Conservation (phyloP, 164 flowering plant genomes). For the Magnolia sinica region DNA sequence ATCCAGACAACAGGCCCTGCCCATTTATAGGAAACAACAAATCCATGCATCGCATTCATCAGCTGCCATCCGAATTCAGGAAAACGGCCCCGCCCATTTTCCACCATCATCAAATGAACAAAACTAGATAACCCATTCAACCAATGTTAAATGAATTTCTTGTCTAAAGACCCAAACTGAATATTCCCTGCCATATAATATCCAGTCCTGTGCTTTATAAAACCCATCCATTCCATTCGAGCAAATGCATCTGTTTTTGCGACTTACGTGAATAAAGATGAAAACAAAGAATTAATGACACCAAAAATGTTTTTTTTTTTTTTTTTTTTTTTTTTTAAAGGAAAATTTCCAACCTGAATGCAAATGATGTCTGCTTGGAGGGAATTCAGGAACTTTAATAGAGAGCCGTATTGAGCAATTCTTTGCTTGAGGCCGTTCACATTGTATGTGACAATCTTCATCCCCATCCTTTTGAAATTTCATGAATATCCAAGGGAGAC, state of each 20-base stretch:
- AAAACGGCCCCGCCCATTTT: no score
- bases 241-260: neutral
- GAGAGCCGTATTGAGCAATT: conserved; percentile 74
- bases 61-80: no score
- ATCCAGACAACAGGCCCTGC: no score
- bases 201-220: neutral
- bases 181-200: no score
- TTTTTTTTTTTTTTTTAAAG: neutral
- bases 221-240: neutral
- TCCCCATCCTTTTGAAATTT: neutral
- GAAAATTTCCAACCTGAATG: conserved; percentile 58
- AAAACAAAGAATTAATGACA: neutral
- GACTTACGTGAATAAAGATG: neutral
- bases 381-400: conserved; percentile 66
- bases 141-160: neutral
- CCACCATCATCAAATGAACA: no score
- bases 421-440: conserved; percentile 87
- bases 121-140: neutral
- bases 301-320: neutral
- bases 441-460: conserved; percentile 94
- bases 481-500: neutral
- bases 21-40: no score
- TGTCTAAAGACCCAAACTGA: no score
- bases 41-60: no score
- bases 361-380: conserved; percentile 87